Conservation (phyloP, 2,329 filamentous ascomycete species). For the Beauveria bassiana region DNA sequence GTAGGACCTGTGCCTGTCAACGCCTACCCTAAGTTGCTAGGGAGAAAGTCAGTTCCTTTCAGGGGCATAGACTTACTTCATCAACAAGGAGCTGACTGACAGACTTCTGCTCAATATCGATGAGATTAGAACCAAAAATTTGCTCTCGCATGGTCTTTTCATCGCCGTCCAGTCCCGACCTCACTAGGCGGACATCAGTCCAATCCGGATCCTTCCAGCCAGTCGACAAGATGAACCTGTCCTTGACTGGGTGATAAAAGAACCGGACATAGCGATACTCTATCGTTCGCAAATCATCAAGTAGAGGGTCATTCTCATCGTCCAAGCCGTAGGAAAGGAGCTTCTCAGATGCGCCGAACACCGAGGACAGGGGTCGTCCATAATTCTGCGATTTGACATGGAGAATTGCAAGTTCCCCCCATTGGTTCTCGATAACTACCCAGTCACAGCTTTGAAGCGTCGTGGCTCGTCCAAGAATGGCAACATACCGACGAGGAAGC, state of each 20-base stretch:
- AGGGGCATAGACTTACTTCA: conserved; percentile 48
- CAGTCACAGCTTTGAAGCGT: conserved; percentile 72
- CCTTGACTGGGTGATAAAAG: conserved; percentile 79
- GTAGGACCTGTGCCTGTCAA: conserved; percentile 58
- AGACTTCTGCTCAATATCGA: conserved; percentile 89
- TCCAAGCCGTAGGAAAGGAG: conserved; percentile 44
- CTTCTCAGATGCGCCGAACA: conserved; percentile 63
- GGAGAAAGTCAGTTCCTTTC: neutral
- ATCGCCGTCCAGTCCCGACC: conserved; percentile 76
- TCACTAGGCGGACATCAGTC: conserved; percentile 68
- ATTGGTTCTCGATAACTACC: conserved; percentile 96
- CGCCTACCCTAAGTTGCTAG: neutral
- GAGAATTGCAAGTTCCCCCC: conserved; percentile 83
- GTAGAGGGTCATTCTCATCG: conserved; percentile 63
- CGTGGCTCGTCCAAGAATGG: conserved; percentile 60
- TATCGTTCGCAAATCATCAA: conserved; percentile 66
- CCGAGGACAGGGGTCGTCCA: conserved; percentile 48
- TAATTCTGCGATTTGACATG: conserved; percentile 49
- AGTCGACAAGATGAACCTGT: conserved; percentile 78
- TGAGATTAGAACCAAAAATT: conserved; percentile 84
- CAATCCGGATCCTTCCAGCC: conserved; percentile 93
- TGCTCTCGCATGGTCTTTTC: conserved; percentile 75
- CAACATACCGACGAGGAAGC: conserved; percentile 81
- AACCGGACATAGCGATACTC: conserved; percentile 94
- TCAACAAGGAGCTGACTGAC: conserved; percentile 77